Evolutionary conservation across 352 stramenopile species (phyloP), one percentile per base, ranked within the genome.

Genomic region (Pythium aphanidermatum): DNA sequence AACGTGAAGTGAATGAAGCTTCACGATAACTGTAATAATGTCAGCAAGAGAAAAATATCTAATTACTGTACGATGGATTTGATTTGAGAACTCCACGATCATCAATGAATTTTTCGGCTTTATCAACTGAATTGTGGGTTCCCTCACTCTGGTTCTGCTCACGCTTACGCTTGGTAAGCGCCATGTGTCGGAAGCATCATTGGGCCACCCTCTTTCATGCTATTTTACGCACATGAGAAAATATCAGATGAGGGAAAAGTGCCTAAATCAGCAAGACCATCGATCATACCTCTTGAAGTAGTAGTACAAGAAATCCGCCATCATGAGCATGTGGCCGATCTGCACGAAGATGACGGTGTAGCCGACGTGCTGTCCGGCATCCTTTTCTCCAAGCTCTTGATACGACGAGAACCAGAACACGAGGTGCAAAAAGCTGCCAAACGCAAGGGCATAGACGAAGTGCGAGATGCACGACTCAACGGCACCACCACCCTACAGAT

Each of bases 251-350:
- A n/a, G n/a, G n/a, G n/a, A n/a, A n/a, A n/a, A n/a, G n/a, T n/a
- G n/a, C n/a, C n/a, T n/a, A n/a, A n/a, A n/a, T n/a, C n/a, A n/a
- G n/a, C n/a, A n/a, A n/a, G n/a, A n/a, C n/a, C n/a, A n/a, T n/a
- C n/a, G n/a, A 8, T 32, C 60, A 30, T 45, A 90, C 77, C 77
- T 92, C 61, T 96, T 94, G 67, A 98, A 96, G 80, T 99, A 99
- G 68, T 98, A 98, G 81, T 97, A 98, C 63, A 99, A 96, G 60
- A 99, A 99, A 68, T 99, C 95, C 23, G 87, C 79, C 95, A 99
- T 99, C 64, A 99, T 92, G 26, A 98, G 72, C 68, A 99, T 94
- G 74, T 99, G 95, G 24, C 96, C 78, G 57, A 99, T 97, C 72
- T 99, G 96, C n/a, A 96, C 79, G 50, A 93, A 92, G 70, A 98